Base-by-base conservation (phyloP, 768 basidiomycete species). In the Leccinellum rugosiceps region DNA sequence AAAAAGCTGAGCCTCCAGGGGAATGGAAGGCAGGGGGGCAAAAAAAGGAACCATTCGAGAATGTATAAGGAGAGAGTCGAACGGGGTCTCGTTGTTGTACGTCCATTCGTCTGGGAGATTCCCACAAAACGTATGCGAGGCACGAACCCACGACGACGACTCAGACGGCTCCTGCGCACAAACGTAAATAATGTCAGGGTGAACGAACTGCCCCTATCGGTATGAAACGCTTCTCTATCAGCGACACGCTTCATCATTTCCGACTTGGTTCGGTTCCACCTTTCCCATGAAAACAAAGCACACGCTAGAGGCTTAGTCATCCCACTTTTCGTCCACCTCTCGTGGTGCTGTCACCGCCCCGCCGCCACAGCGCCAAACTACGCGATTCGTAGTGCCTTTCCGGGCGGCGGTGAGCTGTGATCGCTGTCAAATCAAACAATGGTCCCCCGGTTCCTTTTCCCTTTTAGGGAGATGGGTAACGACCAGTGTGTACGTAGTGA, bases 141-240 rank as follows among this genome's bases (percentile, higher is more conserved):
- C 17, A 38, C 35, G 35, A 51, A 52, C 54, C 55, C 19, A 19
- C 26, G 26, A 43, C 9, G 23, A 52, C 26, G 50, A 49, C n/a
- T 2, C 10, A 8, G n/a, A 8, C 6, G 13, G 7, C 25, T 19
- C 28, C 45, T 21, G 17, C 7, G 19, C 8, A 9, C 17, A 54
- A 2, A 60, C 60, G 53, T 61, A 61, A 63, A 28, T 50, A 0
- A 44, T 7, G 23, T 53, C 53, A 52, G 50, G 48, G 50, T 21
- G 57, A 50, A 15, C 46, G 48, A 65, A 51, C 49, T 10, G 38
- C 63, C 49, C 63, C 63, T 64, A 64, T 65, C 26, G 10, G 44
- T 38, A 50, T 50, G 62, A 46, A 25, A 35, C 31, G 49, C 47
- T 28, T 46, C 10, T 31, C n/a, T 41, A 41, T 38, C 35, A 4